A percentile compares a stretch with the other conserved stretches of the same genome.
phyloP scores from a whole-genome alignment of 2,329 filamentous ascomycete species.

The Aspergillaceae sp. region DNA sequence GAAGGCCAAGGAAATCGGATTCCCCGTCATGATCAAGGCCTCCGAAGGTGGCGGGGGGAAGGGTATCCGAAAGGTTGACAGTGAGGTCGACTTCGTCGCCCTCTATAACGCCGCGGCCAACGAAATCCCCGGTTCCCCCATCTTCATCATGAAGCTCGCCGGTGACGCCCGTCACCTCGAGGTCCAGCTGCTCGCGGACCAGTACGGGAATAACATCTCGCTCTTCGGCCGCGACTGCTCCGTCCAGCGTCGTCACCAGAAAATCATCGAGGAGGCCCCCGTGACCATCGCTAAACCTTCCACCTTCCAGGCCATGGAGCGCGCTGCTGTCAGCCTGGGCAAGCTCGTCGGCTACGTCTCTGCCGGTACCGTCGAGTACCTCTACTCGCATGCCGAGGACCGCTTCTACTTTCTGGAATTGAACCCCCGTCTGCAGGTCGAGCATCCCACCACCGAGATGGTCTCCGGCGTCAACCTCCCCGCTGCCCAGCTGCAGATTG shows the following conservation, averaged over 20 bases:
- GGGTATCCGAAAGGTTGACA: slow-evolving; percentile 91
- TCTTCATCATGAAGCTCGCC: slow-evolving; percentile 99
- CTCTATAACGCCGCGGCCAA: slow-evolving; percentile 94
- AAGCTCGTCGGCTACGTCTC: slow-evolving; percentile 96
- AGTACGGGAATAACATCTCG: slow-evolving; percentile 99
- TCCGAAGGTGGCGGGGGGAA: slow-evolving; percentile 98
- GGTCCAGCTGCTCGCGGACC: slow-evolving; percentile 92
- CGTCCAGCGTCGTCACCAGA: slow-evolving; percentile 95
- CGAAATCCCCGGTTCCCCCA: slow-evolving; percentile 96
- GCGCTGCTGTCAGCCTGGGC: slow-evolving; percentile 87
- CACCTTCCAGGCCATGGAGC: slow-evolving; percentile 95
- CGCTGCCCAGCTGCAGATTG: slow-evolving; percentile 94
- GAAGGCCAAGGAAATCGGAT: slow-evolving; percentile 83
- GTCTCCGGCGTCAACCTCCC: slow-evolving; percentile 95
- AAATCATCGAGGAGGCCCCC: slow-evolving; percentile 98
- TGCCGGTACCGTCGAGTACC: slow-evolving; percentile 95
- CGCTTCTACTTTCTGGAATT: slow-evolving; percentile 99
- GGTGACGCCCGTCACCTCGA: slow-evolving; percentile 95
- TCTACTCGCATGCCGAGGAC: slow-evolving; percentile 95
- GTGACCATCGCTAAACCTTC: slow-evolving; percentile 86
- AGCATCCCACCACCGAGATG: slow-evolving; percentile 99
- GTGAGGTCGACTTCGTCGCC: slow-evolving; percentile 72
- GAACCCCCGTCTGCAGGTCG: slow-evolving; percentile 97
- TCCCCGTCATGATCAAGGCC: slow-evolving; percentile 99
- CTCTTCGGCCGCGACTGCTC: slow-evolving; percentile 98